Evolutionary conservation across 495 filamentous ascomycete genomes (phyloP).

Genomic region (Lepraria neglecta): DNA sequence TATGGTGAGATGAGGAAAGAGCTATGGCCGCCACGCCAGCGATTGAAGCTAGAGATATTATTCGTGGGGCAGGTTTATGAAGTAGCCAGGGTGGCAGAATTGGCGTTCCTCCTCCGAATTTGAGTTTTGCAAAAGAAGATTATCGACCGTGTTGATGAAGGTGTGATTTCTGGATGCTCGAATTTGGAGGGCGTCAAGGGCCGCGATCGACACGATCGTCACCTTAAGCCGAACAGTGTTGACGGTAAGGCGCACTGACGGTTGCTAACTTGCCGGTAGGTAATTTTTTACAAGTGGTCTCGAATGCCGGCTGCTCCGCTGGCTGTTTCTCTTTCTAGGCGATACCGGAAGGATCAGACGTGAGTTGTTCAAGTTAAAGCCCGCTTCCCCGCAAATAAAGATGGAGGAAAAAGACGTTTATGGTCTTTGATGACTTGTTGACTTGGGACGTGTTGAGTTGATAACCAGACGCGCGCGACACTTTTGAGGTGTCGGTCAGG

Average conservation of each 20-base stretch:
- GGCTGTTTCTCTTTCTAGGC: conserved; percentile 4
- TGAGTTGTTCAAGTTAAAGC: conserved; percentile 9
- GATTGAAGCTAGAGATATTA: conserved; percentile 24
- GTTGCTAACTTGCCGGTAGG: background rate
- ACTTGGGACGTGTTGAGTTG: background rate
- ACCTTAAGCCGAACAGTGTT: conserved; percentile 14
- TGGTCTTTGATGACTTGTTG: conserved; percentile 2
- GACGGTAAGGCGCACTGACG: conserved; percentile 21
- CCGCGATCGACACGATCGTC: conserved; percentile 28
- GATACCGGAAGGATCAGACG: conserved; percentile 11
- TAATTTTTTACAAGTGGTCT: conserved; percentile 8
- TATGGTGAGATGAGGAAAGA: conserved; percentile 12
- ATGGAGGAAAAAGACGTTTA: background rate
- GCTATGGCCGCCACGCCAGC: conserved; percentile 24
- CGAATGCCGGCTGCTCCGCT: conserved; percentile 17
- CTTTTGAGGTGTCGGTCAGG: too few relatives aligned
- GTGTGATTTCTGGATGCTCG: conserved; percentile 12
- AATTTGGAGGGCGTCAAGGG: conserved; percentile 17
- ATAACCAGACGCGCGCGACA: background rate
- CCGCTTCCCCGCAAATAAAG: conserved; percentile 17
- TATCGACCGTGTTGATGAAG: conserved; percentile 1
- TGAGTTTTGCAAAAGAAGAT: conserved; percentile 9
- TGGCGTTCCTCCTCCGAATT: conserved; percentile 15
- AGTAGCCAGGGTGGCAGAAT: background rate
- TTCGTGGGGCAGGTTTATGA: conserved; percentile 25